Evolutionary conservation across 768 basidiomycete species (phyloP).

Genomic region (Boletus sp.): DNA sequence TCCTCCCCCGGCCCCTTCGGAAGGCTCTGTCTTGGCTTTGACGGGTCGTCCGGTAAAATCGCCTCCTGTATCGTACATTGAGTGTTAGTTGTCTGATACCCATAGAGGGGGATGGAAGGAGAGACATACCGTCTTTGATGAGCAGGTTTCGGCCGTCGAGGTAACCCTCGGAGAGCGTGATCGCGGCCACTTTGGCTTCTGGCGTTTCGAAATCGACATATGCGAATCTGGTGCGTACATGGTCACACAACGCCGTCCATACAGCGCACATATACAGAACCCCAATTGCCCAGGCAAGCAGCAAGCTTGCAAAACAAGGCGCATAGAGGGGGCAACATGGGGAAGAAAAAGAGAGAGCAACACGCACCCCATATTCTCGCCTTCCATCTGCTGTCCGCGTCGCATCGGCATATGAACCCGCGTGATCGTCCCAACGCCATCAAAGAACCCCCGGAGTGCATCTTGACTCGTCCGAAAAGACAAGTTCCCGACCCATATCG

Average conservation of each 20-base stretch:
- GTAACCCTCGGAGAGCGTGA: constrained; percentile 75
- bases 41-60: constrained; percentile 71
- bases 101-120: neutral
- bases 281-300: neutral
- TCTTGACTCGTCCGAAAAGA: constrained; percentile 83
- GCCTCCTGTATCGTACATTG: constrained; percentile 46
- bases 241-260: constrained; percentile 7
- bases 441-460: constrained; percentile 68
- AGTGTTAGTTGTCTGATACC: neutral
- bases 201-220: constrained; percentile 89
- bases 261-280: neutral
- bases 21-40: constrained; percentile 30
- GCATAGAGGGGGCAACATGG: too few relatives aligned
- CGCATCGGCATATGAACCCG: constrained; percentile 86
- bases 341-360: constrained; percentile 6
- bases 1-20: constrained; percentile 28
- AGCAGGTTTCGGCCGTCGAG: constrained; percentile 84
- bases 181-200: constrained; percentile 72
- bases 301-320: neutral
- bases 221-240: constrained; percentile 63
- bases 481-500: constrained; percentile 95
- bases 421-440: constrained; percentile 68
- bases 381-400: constrained; percentile 46
- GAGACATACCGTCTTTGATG: constrained; percentile 80
- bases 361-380: constrained; percentile 78